phyloP scores from a whole-genome alignment of 2,329 filamentous ascomycete genomes.

The Hortaea sp. region DNA sequence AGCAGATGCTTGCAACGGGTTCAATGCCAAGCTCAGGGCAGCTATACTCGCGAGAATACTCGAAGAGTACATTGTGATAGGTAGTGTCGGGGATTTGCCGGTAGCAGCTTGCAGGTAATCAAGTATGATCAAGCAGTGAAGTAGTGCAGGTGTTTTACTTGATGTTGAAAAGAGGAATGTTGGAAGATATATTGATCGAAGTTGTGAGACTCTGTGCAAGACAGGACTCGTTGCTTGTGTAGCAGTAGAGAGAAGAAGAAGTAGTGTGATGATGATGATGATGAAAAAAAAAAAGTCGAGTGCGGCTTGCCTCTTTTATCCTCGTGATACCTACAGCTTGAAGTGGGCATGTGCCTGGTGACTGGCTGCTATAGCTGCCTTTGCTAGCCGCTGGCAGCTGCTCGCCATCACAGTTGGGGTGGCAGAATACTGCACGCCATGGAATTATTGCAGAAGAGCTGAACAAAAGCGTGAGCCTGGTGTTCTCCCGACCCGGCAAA shows the following conservation, averaged over 20 bases:
- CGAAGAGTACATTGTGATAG: slow-evolving; percentile 1
- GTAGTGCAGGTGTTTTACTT: too few relatives aligned
- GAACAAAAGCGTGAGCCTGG: too few relatives aligned
- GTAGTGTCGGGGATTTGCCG: background rate
- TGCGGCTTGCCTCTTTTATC: background rate
- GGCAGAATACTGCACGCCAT: background rate
- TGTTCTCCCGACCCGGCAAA: background rate
- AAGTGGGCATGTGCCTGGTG: background rate
- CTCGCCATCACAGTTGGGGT: background rate
- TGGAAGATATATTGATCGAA: background rate
- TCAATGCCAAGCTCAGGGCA: slow-evolving; percentile 13
- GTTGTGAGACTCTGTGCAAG: background rate
- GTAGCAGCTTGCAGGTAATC: too few relatives aligned
- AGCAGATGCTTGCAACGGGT: slow-evolving; percentile 9
- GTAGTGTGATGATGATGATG: too few relatives aligned
- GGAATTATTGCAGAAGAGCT: background rate
- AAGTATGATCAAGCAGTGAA: too few relatives aligned
- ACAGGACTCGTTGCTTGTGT: too few relatives aligned
- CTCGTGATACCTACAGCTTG: background rate
- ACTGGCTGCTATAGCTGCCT: background rate
- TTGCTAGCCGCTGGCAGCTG: background rate
- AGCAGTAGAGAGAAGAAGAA: too few relatives aligned
- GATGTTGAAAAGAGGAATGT: background rate
- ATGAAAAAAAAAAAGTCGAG: background rate
- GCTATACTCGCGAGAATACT: slow-evolving; percentile 3